Conservation (phyloP, 768 basidiomycete species). For the Suillus lakei region DNA sequence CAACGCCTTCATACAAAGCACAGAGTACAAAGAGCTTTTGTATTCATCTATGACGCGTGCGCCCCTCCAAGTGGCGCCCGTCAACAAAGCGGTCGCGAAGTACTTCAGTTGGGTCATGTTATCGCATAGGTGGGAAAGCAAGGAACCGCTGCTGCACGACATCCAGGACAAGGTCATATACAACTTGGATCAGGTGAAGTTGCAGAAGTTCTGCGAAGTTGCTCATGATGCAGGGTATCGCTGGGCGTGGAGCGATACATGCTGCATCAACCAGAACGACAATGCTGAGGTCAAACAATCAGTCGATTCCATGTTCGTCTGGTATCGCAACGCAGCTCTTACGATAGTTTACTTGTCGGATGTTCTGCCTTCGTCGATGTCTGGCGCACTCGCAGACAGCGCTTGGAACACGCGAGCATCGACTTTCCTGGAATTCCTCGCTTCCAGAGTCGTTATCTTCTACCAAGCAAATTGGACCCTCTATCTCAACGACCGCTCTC, state of each 20-base stretch:
- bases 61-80: not conserved
- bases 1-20: not conserved
- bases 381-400: not conserved
- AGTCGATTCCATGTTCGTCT: not conserved
- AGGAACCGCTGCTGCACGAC: not conserved
- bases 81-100: not conserved
- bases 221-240: not conserved
- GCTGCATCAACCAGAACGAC: not conserved
- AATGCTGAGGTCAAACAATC: not conserved
- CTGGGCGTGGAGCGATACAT: not conserved
- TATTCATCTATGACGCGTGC: not conserved
- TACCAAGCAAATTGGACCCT: not conserved
- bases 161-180: not conserved
- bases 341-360: not conserved
- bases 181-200: not conserved
- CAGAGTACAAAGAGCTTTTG: not conserved
- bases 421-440: not conserved
- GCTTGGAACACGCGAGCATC: not conserved
- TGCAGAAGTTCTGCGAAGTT: not conserved
- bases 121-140: not conserved
- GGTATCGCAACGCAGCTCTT: not conserved
- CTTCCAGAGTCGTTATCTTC: not conserved
- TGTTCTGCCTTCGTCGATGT: not conserved
- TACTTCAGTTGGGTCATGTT: not conserved
- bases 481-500: not conserved